These are phyloP conservation scores for Hyphopichia buzzinii DNA, from an alignment of 1,139 yeast genomes.

Conservation along the genomic window DNA sequence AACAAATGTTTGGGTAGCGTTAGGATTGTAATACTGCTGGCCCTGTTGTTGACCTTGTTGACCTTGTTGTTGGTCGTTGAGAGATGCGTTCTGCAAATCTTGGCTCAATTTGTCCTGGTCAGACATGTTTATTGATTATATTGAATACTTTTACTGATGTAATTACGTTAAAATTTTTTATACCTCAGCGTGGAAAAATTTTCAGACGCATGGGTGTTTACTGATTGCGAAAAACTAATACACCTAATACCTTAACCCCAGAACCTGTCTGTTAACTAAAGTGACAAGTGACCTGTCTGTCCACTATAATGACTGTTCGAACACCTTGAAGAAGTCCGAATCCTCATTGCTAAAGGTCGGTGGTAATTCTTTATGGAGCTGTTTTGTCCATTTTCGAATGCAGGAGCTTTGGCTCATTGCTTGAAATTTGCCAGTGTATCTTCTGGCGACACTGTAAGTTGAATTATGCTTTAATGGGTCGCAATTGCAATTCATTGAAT, in stretches of 20 bases:
- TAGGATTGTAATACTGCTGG: slow-evolving; percentile 35
- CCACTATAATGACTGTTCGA: too few species aligned
- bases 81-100: slow-evolving; percentile 50
- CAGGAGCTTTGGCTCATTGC: slow-evolving; percentile 1
- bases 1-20: slow-evolving; percentile 41
- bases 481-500: slow-evolving; percentile 11
- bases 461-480: slow-evolving; percentile 8
- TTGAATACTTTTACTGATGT: too few species aligned
- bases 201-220: too few species aligned
- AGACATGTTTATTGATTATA: slow-evolving; percentile 32
- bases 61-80: slow-evolving; percentile 12
- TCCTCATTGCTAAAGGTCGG: neutral
- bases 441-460: neutral
- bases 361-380: neutral
- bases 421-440: neutral
- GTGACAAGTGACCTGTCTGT: too few species aligned
- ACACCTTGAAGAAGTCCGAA: slow-evolving; percentile 1
- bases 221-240: too few species aligned
- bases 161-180: neutral
- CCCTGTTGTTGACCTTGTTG: slow-evolving; percentile 13
- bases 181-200: neutral
- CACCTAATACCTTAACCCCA: too few species aligned
- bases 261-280: too few species aligned
- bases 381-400: neutral
- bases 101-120: slow-evolving; percentile 54